Evolutionary conservation across 768 basidiomycete species (phyloP).

Genomic region (Neoboletus subvelutipes): DNA sequence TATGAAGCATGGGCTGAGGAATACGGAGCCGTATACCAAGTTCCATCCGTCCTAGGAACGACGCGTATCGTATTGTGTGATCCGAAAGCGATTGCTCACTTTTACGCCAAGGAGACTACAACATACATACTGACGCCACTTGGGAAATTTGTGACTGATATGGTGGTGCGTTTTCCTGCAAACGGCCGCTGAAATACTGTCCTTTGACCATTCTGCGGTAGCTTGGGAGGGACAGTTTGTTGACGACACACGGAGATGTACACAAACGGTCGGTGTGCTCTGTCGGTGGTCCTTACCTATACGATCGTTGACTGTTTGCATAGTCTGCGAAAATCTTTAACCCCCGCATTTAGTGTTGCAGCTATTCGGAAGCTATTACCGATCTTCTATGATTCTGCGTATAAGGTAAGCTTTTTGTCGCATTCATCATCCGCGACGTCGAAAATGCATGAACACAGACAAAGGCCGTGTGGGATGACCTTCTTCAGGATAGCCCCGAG

Average conservation of each 20-base stretch:
- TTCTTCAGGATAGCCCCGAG: constrained; percentile 24
- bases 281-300: background rate
- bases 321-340: constrained; percentile 36
- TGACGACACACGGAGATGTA: constrained; percentile 20
- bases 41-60: constrained; percentile 42
- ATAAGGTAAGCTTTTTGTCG: constrained; percentile 32
- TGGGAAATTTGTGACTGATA: constrained; percentile 29
- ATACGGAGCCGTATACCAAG: constrained; percentile 46
- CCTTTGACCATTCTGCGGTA: background rate
- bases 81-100: constrained; percentile 51
- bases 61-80: constrained; percentile 42
- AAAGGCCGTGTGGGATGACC: constrained; percentile 31
- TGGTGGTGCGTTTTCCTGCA: constrained; percentile 20
- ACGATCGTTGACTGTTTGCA: constrained; percentile 4
- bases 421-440: no score
- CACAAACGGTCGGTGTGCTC: constrained; percentile 12
- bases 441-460: constrained; percentile 17
- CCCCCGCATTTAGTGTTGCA: constrained; percentile 41
- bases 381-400: constrained; percentile 40
- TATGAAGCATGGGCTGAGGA: constrained; percentile 47
- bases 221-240: constrained; percentile 11
- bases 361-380: constrained; percentile 36
- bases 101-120: constrained; percentile 52
- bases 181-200: no score
- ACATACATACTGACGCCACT: constrained; percentile 29